phyloP scores from a whole-genome alignment of 1,284 basidiomycete genomes.

The Cronartium quercuum region DNA sequence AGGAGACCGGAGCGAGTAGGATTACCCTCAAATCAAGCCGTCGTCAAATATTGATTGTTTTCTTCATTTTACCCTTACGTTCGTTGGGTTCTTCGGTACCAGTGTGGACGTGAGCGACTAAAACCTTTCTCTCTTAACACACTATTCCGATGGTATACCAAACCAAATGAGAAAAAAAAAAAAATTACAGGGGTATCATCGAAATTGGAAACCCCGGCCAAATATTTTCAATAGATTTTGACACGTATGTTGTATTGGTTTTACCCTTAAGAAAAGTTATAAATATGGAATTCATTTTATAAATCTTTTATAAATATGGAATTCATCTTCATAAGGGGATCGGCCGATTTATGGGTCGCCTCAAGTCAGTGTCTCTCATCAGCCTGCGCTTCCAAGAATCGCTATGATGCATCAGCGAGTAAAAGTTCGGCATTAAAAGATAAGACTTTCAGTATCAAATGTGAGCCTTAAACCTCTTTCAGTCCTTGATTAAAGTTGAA shows the following conservation, averaged over 20 bases:
- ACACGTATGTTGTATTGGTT: constrained; percentile 13
- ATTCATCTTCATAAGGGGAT: background rate
- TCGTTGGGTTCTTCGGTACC: background rate
- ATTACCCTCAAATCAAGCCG: background rate
- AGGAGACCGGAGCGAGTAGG: constrained; percentile 23
- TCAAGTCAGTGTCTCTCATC: constrained; percentile 7
- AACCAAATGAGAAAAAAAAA: background rate
- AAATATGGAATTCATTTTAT: too few species aligned
- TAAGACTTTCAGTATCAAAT: constrained; percentile 6
- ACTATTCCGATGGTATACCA: background rate
- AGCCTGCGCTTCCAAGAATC: constrained; percentile 23
- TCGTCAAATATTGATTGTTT: too few species aligned
- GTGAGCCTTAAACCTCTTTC: background rate
- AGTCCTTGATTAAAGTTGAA: too few species aligned
- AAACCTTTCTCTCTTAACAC: background rate
- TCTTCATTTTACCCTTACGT: background rate
- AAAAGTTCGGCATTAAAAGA: background rate
- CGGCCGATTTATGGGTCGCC: constrained; percentile 28
- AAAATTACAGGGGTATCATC: constrained; percentile 15
- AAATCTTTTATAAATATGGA: too few species aligned
- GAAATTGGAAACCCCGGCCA: constrained; percentile 25
- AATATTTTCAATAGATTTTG: constrained; percentile 30
- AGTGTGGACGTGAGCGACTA: constrained; percentile 35
- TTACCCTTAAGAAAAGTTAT: background rate
- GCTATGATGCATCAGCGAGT: constrained; percentile 15